phyloP scores from a whole-genome alignment of 2,329 filamentous ascomycete genomes.

The Talaromyces sp. region DNA sequence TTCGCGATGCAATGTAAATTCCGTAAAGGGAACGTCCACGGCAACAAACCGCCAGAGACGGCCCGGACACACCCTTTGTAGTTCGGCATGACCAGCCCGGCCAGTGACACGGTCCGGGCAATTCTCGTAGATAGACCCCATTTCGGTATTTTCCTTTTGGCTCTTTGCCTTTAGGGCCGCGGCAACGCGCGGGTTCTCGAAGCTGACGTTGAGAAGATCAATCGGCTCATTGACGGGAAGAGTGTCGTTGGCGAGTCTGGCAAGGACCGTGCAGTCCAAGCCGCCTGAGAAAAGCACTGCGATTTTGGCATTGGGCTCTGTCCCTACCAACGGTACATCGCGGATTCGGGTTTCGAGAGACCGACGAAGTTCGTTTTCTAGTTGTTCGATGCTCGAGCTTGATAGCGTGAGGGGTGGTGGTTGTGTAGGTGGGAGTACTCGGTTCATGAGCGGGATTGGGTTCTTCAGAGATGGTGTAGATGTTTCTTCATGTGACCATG shows the following conservation, averaged over 20 bases:
- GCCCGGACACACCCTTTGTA: constrained; percentile 61
- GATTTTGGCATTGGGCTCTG: constrained; percentile 40
- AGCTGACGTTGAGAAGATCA: constrained; percentile 91
- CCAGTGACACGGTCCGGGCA: constrained; percentile 91
- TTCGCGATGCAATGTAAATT: constrained; percentile 63
- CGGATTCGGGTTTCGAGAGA: constrained; percentile 62
- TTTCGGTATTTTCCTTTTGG: constrained; percentile 9
- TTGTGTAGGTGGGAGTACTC: constrained; percentile 23
- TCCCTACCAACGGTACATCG: constrained; percentile 57
- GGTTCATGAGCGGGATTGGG: constrained; percentile 43
- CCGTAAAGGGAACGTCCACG: constrained; percentile 74
- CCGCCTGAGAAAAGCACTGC: constrained; percentile 91
- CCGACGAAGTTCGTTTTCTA: constrained; percentile 52
- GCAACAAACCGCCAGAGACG: constrained; percentile 76
- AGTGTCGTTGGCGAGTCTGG: constrained; percentile 71
- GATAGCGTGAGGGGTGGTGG: constrained; percentile 27
- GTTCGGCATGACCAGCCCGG: constrained; percentile 70
- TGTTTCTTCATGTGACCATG: constrained; percentile 11
- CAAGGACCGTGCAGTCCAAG: constrained; percentile 84
- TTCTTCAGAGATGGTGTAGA: constrained; percentile 19
- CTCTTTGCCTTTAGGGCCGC: constrained; percentile 38
- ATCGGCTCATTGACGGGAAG: constrained; percentile 64
- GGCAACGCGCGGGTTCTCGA: constrained; percentile 80
- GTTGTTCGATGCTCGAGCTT: constrained; percentile 48
- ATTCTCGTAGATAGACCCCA: constrained; percentile 58